phyloP scores from a whole-genome alignment of 202 grass and related monocot species.

The Musa balbisiana region DNA sequence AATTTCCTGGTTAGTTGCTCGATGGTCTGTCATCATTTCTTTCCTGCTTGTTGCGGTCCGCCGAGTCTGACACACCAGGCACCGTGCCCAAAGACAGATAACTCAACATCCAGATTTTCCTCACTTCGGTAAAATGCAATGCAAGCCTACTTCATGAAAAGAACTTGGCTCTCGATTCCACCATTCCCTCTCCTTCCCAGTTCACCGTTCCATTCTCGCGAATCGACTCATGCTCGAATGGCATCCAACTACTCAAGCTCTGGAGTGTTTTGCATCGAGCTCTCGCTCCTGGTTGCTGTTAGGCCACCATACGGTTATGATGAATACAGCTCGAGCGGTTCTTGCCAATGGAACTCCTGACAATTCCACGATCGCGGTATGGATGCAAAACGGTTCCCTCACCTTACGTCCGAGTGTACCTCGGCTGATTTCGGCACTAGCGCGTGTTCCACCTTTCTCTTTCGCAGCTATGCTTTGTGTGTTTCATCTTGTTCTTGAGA shows the following conservation, averaged over 20 bases:
- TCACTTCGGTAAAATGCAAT: not conserved
- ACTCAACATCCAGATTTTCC: not conserved
- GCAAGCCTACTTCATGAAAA: not conserved
- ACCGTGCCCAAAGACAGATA: slow-evolving; percentile 11
- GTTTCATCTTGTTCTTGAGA: too few species aligned
- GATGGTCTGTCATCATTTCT: not conserved
- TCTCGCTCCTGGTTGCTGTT: slow-evolving; percentile 29
- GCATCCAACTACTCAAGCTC: slow-evolving; percentile 1
- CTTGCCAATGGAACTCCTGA: not conserved
- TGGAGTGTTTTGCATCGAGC: slow-evolving; percentile 19
- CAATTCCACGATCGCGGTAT: slow-evolving; percentile 20
- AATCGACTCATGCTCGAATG: not conserved
- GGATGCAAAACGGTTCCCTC: slow-evolving; percentile 9
- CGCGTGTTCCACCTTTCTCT: slow-evolving; percentile 23
- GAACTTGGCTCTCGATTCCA: not conserved
- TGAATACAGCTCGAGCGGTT: slow-evolving; percentile 8
- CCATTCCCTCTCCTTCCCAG: not conserved
- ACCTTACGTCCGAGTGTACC: slow-evolving; percentile 37
- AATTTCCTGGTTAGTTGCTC: not conserved
- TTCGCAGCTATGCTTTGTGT: too few species aligned
- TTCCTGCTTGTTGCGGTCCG: not conserved
- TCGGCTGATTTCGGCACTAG: slow-evolving; percentile 50
- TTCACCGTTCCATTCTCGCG: not conserved
- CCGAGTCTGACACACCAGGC: slow-evolving; percentile 6
- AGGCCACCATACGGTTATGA: slow-evolving; percentile 41